Conservation (phyloP, 805 yeast genomes). For the Saturnispora ahearnii region DNA sequence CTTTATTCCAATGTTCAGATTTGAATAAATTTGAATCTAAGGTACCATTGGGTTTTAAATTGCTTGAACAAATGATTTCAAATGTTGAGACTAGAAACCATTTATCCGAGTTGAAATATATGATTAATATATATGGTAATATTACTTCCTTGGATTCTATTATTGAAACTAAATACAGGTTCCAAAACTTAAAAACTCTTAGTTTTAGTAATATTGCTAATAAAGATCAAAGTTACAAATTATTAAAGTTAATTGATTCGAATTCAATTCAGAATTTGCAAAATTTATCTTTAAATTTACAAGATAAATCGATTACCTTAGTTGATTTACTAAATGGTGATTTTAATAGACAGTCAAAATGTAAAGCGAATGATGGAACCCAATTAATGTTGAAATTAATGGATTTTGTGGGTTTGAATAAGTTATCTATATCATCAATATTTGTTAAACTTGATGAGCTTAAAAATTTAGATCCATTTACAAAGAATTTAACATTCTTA, state of each 20-base stretch:
- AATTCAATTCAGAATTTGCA: background rate
- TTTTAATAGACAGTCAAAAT: background rate
- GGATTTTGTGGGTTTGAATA: slow-evolving; percentile 3
- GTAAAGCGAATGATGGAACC: background rate
- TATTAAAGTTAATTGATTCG: slow-evolving; percentile 4
- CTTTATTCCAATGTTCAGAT: slow-evolving; percentile 1
- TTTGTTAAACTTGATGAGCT: slow-evolving; percentile 5
- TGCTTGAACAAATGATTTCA: slow-evolving; percentile 10
- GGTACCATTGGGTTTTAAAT: slow-evolving; percentile 11
- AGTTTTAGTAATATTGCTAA: slow-evolving; percentile 14
- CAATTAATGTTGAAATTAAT: background rate
- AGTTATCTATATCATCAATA: slow-evolving; percentile 11
- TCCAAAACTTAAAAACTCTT: slow-evolving; percentile 8
- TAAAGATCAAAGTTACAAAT: slow-evolving; percentile 2
- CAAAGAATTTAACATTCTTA: slow-evolving; percentile 12
- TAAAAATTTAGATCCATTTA: background rate
- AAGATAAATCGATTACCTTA: slow-evolving; percentile 7
- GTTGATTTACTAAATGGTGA: slow-evolving; percentile 3
- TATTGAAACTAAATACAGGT: background rate
- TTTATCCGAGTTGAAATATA: slow-evolving; percentile 4
- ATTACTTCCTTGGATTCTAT: background rate
- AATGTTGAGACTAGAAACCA: slow-evolving; percentile 5
- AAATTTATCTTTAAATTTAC: slow-evolving; percentile 2
- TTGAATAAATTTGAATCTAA: slow-evolving; percentile 6
- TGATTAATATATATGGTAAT: slow-evolving; percentile 5